A percentile compares a stretch with the other conserved stretches of the same genome.
Evolutionary conservation across 2,329 filamentous ascomycete species (phyloP).

Genomic region (Acrocalymma vagum): DNA sequence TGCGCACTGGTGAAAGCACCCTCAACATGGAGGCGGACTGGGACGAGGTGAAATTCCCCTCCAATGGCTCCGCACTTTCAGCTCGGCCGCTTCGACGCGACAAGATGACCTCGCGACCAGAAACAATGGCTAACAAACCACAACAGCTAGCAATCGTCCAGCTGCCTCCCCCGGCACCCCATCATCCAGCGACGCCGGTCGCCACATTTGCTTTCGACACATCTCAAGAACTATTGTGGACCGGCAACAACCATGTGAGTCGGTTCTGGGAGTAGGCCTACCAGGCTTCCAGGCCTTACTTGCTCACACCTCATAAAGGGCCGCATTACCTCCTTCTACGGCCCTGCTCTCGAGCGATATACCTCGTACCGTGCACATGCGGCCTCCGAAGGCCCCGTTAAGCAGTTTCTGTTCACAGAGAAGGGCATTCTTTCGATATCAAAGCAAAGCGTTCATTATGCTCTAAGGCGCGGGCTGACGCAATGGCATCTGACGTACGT

Average conservation of each 20-base stretch:
- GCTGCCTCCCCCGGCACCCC: constrained; percentile 78
- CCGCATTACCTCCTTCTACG: constrained; percentile 87
- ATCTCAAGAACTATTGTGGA: constrained; percentile 89
- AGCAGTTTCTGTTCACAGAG: constrained; percentile 90
- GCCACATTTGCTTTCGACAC: constrained; percentile 90
- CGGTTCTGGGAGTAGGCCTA: constrained; percentile 16
- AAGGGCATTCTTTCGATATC: constrained; percentile 89
- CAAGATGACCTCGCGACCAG: background rate
- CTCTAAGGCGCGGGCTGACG: constrained; percentile 80
- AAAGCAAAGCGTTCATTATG: constrained; percentile 84
- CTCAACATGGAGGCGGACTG: constrained; percentile 61
- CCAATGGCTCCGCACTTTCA: constrained; percentile 6
- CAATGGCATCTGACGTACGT: constrained; percentile 86
- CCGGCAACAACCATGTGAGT: constrained; percentile 86
- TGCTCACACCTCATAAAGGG: constrained; percentile 66
- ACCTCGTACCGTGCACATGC: constrained; percentile 87
- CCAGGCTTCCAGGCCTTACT: constrained; percentile 2
- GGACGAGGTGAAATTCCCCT: constrained; percentile 54
- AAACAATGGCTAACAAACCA: constrained; percentile 16
- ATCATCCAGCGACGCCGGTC: constrained; percentile 72
- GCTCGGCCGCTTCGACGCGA: background rate
- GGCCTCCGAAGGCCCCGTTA: constrained; percentile 76
- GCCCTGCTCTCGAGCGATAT: constrained; percentile 84
- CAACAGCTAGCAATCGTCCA: constrained; percentile 81
- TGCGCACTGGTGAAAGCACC: constrained; percentile 30